phyloP scores from a whole-genome alignment of 257 asterid species.

The Nicotiana benthamiana region DNA sequence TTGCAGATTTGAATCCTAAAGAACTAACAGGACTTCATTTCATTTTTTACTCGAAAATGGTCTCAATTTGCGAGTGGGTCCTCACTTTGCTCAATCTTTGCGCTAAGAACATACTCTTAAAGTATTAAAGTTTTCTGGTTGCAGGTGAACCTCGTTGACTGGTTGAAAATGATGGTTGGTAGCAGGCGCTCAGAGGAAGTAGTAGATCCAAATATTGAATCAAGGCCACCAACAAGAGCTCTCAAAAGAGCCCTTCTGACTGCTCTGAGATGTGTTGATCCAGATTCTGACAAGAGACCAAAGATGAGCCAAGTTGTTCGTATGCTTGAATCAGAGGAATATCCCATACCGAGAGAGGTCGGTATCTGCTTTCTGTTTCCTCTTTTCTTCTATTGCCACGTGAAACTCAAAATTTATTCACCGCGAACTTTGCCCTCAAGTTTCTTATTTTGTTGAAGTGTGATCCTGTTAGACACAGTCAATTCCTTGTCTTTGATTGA shows the following conservation, averaged over 20 bases:
- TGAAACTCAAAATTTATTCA: not conserved
- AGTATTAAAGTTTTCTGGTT: not conserved
- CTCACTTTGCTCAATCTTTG: not conserved
- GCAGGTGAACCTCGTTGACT: conserved; percentile 94
- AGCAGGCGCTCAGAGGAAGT: conserved; percentile 90
- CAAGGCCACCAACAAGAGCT: conserved; percentile 81
- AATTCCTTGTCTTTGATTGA: not conserved
- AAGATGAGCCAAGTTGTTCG: conserved; percentile 95
- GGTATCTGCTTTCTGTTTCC: conserved; percentile 8
- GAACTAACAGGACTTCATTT: not conserved
- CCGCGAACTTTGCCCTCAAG: not conserved
- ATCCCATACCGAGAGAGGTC: conserved; percentile 94
- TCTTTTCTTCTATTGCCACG: not conserved
- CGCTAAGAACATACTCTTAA: not conserved
- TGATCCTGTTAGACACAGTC: not conserved
- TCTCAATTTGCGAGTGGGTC: not conserved
- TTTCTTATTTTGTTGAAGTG: not conserved
- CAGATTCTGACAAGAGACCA: conserved; percentile 95
- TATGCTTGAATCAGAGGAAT: conserved; percentile 97
- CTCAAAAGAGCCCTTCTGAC: conserved; percentile 89
- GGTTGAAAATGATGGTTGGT: conserved; percentile 99
- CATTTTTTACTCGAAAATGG: not conserved
- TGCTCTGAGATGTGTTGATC: conserved; percentile 97
- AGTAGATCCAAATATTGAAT: conserved; percentile 78
- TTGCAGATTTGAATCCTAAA: not conserved